phyloP scores from a whole-genome alignment of 805 yeast genomes.

The Wickerhamomyces chaumierensis region DNA sequence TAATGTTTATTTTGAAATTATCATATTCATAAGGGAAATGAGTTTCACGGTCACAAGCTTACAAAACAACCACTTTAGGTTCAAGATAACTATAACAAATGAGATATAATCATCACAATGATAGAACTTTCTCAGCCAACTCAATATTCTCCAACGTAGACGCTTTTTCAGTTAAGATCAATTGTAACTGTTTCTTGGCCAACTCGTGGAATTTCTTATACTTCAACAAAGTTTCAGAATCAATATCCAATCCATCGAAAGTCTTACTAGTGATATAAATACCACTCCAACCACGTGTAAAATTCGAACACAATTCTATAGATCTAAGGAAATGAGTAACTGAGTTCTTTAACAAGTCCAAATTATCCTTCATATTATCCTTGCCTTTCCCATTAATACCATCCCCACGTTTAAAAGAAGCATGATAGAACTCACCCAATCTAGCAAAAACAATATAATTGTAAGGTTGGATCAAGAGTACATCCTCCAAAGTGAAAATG shows the following conservation, averaged over 20 bases:
- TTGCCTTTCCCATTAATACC: slow-evolving; percentile 1
- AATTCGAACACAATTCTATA: slow-evolving; percentile 65
- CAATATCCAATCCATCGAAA: too few relatives aligned
- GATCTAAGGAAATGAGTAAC: slow-evolving; percentile 50
- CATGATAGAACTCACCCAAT: slow-evolving; percentile 42
- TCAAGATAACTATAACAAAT: too few relatives aligned
- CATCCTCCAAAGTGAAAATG: slow-evolving; percentile 57
- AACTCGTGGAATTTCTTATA: slow-evolving; percentile 4
- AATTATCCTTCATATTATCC: not conserved
- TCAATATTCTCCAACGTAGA: slow-evolving; percentile 9
- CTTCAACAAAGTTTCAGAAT: slow-evolving; percentile 3
- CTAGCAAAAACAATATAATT: slow-evolving; percentile 58
- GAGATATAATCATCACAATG: too few relatives aligned
- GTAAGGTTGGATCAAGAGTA: slow-evolving; percentile 52
- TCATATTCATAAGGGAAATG: too few relatives aligned
- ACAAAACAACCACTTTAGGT: too few relatives aligned
- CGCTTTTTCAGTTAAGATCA: slow-evolving; percentile 7
- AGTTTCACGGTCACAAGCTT: too few relatives aligned
- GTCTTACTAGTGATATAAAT: slow-evolving; percentile 29
- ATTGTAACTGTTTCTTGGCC: slow-evolving; percentile 7
- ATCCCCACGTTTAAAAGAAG: slow-evolving; percentile 3
- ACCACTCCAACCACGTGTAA: slow-evolving; percentile 68
- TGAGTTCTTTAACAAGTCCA: slow-evolving; percentile 4
- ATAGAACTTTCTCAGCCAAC: slow-evolving; percentile 10
- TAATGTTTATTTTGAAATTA: too few relatives aligned